These are phyloP conservation scores for Neoscytalidium dimidiatum DNA, from an alignment of 2,329 filamentous ascomycete species.

Conservation along the genomic window DNA sequence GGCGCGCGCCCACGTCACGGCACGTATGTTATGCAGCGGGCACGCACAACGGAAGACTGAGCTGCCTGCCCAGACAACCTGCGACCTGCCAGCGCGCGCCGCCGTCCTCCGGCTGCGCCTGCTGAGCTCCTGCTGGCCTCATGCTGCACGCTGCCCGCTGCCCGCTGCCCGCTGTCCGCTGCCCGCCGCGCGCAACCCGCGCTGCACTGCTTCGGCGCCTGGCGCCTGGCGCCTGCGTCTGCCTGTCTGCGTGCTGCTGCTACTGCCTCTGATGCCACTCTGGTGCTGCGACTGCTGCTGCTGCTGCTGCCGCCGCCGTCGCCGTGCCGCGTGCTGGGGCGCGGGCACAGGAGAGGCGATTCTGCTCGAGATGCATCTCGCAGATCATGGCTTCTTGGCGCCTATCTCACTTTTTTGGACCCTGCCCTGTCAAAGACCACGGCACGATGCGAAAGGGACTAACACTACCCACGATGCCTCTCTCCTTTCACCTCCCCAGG, in stretches of 20 bases:
- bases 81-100: neutral
- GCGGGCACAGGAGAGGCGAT: conserved; percentile 16
- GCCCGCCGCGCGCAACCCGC: neutral
- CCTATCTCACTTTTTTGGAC: conserved; percentile 21
- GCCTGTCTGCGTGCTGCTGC: too few relatives aligned
- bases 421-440: conserved; percentile 21
- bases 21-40: conserved; percentile 12
- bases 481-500: conserved; percentile 43
- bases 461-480: conserved; percentile 34
- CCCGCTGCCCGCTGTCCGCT: neutral
- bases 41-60: neutral
- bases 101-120: neutral
- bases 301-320: neutral
- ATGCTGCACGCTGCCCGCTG: neutral
- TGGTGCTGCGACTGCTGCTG: neutral
- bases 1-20: conserved; percentile 14
- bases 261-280: neutral
- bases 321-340: neutral
- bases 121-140: neutral
- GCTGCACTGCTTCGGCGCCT: neutral
- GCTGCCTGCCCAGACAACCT: neutral
- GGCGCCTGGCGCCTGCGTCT: neutral
- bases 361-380: conserved; percentile 19
- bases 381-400: conserved; percentile 20
- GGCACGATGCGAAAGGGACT: conserved; percentile 20